Evolutionary conservation across 1,139 yeast genomes (phyloP).

Genomic region (Komagataea norvegica): DNA sequence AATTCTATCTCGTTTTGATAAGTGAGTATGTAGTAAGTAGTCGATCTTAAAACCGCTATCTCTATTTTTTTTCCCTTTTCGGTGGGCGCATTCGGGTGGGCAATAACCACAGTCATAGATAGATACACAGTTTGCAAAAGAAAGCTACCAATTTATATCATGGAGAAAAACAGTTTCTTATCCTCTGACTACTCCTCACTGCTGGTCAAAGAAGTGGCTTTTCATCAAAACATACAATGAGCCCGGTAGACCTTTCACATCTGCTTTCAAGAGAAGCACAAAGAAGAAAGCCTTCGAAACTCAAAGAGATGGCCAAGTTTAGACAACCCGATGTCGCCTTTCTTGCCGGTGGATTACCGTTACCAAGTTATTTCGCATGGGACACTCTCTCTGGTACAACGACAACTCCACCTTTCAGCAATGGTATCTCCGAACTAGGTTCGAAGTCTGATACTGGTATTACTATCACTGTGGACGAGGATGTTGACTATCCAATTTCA

Average conservation of each 20-base stretch:
- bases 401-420: conserved; percentile 65
- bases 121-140: neutral
- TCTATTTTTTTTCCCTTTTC: too few relatives aligned
- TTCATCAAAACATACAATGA: too few relatives aligned
- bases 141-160: neutral
- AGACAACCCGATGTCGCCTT: conserved; percentile 69
- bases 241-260: conserved; percentile 3
- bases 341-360: conserved; percentile 90
- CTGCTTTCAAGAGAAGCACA: conserved; percentile 64
- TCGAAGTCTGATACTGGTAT: conserved; percentile 40
- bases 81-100: too few relatives aligned
- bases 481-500: conserved; percentile 55
- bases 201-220: too few relatives aligned
- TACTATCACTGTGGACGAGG: conserved; percentile 38
- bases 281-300: conserved; percentile 72
- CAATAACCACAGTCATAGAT: too few relatives aligned
- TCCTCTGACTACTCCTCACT: too few relatives aligned
- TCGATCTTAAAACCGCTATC: too few relatives aligned
- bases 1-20: too few relatives aligned
- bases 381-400: conserved; percentile 58
- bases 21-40: too few relatives aligned
- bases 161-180: too few relatives aligned
- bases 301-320: conserved; percentile 77
- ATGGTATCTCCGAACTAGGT: conserved; percentile 58
- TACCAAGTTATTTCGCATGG: conserved; percentile 84